A percentile compares a stretch with the other conserved stretches of the same genome.
Conservation (phyloP, 805 yeast species). For the Metschnikowia baotianmanensis region DNA sequence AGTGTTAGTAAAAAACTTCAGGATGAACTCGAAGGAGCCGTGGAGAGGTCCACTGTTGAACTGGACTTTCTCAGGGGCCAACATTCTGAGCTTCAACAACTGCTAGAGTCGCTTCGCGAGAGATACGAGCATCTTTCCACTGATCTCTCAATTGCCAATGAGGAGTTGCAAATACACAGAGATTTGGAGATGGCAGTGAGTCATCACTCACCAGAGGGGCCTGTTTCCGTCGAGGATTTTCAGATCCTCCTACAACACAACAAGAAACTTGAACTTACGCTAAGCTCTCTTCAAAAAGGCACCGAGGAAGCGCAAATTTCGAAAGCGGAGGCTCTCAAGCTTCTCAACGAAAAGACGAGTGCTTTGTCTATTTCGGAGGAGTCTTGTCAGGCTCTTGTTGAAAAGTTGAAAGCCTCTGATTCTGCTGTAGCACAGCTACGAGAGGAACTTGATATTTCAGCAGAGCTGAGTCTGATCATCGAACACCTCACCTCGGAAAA, state of each 20-base stretch:
- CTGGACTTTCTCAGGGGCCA: conserved; percentile 40
- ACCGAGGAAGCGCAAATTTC: conserved; percentile 24
- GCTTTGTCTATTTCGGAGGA: not conserved
- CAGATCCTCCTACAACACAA: conserved; percentile 30
- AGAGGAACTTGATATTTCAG: conserved; percentile 31
- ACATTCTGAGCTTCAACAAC: conserved; percentile 27
- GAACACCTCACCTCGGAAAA: conserved; percentile 37
- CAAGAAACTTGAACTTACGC: conserved; percentile 40
- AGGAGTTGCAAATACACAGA: conserved; percentile 36
- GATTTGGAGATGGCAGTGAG: conserved; percentile 36
- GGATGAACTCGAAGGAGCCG: conserved; percentile 19
- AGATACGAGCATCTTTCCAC: conserved; percentile 29
- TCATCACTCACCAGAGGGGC: conserved; percentile 15
- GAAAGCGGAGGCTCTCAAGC: conserved; percentile 21
- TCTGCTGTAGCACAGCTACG: conserved; percentile 26
- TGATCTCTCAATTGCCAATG: conserved; percentile 33
- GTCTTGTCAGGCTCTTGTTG: conserved; percentile 3
- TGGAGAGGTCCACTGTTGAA: conserved; percentile 41
- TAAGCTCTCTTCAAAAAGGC: conserved; percentile 30
- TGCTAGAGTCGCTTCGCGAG: conserved; percentile 24
- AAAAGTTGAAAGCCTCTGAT: conserved; percentile 23
- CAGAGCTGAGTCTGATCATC: conserved; percentile 35
- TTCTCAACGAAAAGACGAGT: conserved; percentile 3
- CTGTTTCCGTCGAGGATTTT: conserved; percentile 20
- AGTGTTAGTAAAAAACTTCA: not conserved